phyloP scores from a whole-genome alignment of 1,284 basidiomycete genomes.

The Malassezia brasiliensis region DNA sequence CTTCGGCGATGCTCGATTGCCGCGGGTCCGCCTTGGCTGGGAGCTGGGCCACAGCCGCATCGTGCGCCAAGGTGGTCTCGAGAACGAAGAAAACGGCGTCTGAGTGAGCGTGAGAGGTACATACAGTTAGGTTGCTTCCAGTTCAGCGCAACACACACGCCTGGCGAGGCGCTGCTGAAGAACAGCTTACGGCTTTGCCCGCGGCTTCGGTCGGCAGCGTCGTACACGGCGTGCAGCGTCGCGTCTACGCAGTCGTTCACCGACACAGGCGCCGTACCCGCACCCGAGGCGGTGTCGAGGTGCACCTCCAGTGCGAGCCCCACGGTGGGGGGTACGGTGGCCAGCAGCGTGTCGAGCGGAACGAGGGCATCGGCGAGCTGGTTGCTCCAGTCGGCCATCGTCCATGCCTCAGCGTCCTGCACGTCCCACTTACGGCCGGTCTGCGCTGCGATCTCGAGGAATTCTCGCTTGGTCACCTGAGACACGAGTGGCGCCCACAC shows the following conservation, averaged over 20 bases:
- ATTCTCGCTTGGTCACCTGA: slow-evolving; percentile 72
- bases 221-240: slow-evolving; percentile 44
- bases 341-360: slow-evolving; percentile 33
- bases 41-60: slow-evolving; percentile 45
- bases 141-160: slow-evolving; percentile 62
- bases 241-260: slow-evolving; percentile 45
- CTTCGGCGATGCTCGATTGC: slow-evolving; percentile 69
- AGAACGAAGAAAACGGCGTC: slow-evolving; percentile 89
- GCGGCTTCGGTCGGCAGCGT: slow-evolving; percentile 30
- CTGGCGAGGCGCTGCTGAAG: slow-evolving; percentile 39
- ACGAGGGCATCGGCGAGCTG: slow-evolving; percentile 24
- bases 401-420: slow-evolving; percentile 11
- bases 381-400: slow-evolving; percentile 30
- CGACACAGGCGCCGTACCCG: slow-evolving; percentile 32
- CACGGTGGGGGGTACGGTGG: slow-evolving; percentile 17
- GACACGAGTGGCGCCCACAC: slow-evolving; percentile 70
- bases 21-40: slow-evolving; percentile 52
- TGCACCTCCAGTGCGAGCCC: slow-evolving; percentile 41
- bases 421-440: slow-evolving; percentile 22
- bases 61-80: slow-evolving; percentile 51
- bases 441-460: slow-evolving; percentile 57
- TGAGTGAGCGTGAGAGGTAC: slow-evolving; percentile 51
- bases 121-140: slow-evolving; percentile 95
- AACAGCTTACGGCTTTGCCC: slow-evolving; percentile 39
- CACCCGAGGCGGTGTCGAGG: background rate